These are phyloP conservation scores for Xylaria sp. DNA, from an alignment of 2,329 filamentous ascomycete genomes.

Conservation along the genomic window DNA sequence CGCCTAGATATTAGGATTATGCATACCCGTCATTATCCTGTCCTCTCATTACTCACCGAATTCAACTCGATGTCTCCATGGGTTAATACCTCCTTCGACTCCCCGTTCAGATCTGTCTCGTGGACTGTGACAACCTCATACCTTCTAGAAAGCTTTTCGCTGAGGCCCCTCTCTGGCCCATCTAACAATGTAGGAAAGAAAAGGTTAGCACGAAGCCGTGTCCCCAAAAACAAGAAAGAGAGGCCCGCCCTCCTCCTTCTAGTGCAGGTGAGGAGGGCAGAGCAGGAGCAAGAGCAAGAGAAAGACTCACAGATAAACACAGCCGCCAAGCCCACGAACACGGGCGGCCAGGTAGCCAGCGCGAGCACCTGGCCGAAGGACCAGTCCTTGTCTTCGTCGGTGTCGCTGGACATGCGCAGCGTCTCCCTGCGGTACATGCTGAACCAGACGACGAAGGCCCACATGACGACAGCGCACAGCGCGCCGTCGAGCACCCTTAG, in stretches of 20 bases:
- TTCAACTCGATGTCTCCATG: too few relatives aligned
- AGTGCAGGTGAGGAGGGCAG: too few relatives aligned
- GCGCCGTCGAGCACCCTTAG: slow-evolving; percentile 20
- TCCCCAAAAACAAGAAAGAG: too few relatives aligned
- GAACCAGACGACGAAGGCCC: slow-evolving; percentile 35
- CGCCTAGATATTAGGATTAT: too few relatives aligned
- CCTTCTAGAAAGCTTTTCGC: slow-evolving; percentile 7
- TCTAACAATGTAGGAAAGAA: slow-evolving; percentile 1
- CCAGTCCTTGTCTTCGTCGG: slow-evolving; percentile 32
- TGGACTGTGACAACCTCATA: not conserved
- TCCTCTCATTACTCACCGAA: too few relatives aligned
- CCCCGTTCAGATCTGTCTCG: too few relatives aligned
- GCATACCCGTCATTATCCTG: too few relatives aligned
- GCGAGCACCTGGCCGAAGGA: slow-evolving; percentile 38
- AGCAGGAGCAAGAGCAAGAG: too few relatives aligned
- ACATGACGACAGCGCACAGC: slow-evolving; percentile 30
- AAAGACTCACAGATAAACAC: slow-evolving; percentile 35
- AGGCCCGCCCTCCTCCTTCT: too few relatives aligned
- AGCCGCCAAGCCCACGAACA: slow-evolving; percentile 32
- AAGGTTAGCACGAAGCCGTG: too few relatives aligned
- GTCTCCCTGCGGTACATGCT: slow-evolving; percentile 28
- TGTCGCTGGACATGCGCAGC: slow-evolving; percentile 11
- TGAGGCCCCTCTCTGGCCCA: slow-evolving; percentile 11
- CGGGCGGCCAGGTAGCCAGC: slow-evolving; percentile 35
- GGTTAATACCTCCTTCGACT: too few relatives aligned